Base-by-base conservation (phyloP, 495 filamentous ascomycete genomes). In the Hyaloscypha bicolor region DNA sequence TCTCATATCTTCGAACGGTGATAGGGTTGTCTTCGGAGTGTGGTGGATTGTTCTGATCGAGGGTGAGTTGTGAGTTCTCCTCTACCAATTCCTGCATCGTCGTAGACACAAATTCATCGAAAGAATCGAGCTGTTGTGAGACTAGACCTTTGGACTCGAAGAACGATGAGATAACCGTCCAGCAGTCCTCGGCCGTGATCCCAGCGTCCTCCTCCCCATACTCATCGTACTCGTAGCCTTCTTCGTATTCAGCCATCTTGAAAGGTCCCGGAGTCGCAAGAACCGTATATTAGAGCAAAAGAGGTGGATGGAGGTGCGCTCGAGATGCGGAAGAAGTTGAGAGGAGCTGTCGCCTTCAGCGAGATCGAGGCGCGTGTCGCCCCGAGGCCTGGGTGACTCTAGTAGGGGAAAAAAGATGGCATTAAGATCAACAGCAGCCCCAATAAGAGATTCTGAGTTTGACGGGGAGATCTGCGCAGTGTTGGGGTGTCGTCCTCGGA, bases 71-170 rank as follows among this genome's bases (percentile, higher is more conserved):
- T 39, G 90, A 90, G 74, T 96, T 93, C 75, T 98, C 95, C 63
- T 91, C 87, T 31, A 98, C 88, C 62, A 98, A 85, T 68, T 96
- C 91, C 70, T 97, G 92, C 81, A 98, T 94, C 0, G 95, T 97
- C 4, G 90, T 92, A 39, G 87, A 86, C 57, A 94, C 90, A 74
- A 99, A 99, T 74, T 97, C 93, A 80, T 99, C 91, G 82, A 97
- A 99, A 3, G 95, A 99, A 76, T 98, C 94, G 66, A 98, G 86
- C 80, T 99, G 95, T 76, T 98, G 96, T 4, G 96, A 96, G 12
- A 98, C 96, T 25, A 99, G 86, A 72, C 96, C 94, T 79, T 97
- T 97, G 55, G 83, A 81, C 67, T 97, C 93, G 80, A 99, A 98
- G 81, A 97, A 98, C 1, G 96, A 90, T 32, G 90, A 91, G 75